Evolutionary conservation across 192 early-diverging fungal species (phyloP), one percentile per base, ranked within the genome.

Genomic region (Coemansia sp.): DNA sequence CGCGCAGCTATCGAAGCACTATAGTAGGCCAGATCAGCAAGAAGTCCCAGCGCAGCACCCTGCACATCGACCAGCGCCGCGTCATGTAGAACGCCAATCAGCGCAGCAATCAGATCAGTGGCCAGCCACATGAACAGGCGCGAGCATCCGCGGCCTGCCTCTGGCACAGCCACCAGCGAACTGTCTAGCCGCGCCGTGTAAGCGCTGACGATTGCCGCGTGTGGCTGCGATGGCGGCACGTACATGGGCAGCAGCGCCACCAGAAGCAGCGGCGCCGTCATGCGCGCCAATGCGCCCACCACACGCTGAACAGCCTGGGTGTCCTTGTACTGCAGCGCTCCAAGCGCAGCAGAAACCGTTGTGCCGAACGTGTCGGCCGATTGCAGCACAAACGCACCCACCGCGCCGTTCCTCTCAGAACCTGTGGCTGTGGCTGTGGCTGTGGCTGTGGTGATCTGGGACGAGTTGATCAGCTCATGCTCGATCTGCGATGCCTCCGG

Each of bases 401-500:
- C 33, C 11, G 59, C 61, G 1, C 41, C 33, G 11, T 64, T 64
- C 20, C 53, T 57, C 0, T 30, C 17, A n/a, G n/a, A n/a, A n/a
- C n/a, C n/a, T n/a, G n/a, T n/a, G n/a, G 15, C 23, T 23, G 2
- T n/a, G n/a, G n/a, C n/a, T n/a, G 22, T 55, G 11, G 45, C 34
- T 11, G 28, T 48, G 27, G 36, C 9, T 27, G 22, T n/a, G 50
- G 38, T 9, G 5, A 67, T 23, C 0, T 68, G 67, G 0, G 69
- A 60, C 0, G 58, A 50, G 57, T 38, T 60, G 17, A 53, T 14
- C 30, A 79, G 33, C 52, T 73, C 76, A 41, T 70, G 60, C 57
- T 70, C 70, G 33, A 79, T 66, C 25, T 69, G 70, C 45, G 67
- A 34, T 10, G 70, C 70, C 2, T 64, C 70, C 1, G 76, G 75